Evolutionary conservation across 495 filamentous ascomycete genomes (phyloP).

Genomic region (Oidiodendron maius): DNA sequence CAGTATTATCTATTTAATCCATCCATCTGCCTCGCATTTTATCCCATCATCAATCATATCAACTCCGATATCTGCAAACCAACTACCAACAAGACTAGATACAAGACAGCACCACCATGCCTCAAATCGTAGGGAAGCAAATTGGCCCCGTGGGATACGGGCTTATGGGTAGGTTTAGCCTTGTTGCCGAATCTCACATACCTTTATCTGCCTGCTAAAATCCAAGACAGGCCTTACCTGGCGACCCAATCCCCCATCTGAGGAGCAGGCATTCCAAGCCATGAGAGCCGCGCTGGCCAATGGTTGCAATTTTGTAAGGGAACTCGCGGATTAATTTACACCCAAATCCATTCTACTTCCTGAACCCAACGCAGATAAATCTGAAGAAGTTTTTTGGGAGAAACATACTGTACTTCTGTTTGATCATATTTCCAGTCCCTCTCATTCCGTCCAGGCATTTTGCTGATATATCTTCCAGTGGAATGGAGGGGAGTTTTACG

Average conservation of each 20-base stretch:
- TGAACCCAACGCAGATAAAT: too few relatives aligned
- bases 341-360: too few relatives aligned
- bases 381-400: too few relatives aligned
- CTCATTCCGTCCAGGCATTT: background rate
- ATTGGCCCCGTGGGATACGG: constrained; percentile 53
- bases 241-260: constrained; percentile 49
- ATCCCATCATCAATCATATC: background rate
- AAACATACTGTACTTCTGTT: background rate
- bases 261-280: constrained; percentile 60
- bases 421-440: background rate
- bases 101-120: constrained; percentile 32
- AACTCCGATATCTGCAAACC: background rate
- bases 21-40: background rate
- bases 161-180: constrained; percentile 46
- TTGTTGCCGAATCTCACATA: background rate
- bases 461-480: constrained; percentile 29
- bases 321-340: too few relatives aligned
- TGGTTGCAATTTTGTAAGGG: constrained; percentile 57
- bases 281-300: constrained; percentile 59
- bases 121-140: constrained; percentile 41
- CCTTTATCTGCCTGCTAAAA: background rate
- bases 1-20: background rate
- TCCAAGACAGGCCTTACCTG: constrained; percentile 62
- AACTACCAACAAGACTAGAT: background rate
- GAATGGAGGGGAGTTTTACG: constrained; percentile 81